phyloP scores from a whole-genome alignment of 2,329 filamentous ascomycete species.

The Cryoendolithus antarcticus region DNA sequence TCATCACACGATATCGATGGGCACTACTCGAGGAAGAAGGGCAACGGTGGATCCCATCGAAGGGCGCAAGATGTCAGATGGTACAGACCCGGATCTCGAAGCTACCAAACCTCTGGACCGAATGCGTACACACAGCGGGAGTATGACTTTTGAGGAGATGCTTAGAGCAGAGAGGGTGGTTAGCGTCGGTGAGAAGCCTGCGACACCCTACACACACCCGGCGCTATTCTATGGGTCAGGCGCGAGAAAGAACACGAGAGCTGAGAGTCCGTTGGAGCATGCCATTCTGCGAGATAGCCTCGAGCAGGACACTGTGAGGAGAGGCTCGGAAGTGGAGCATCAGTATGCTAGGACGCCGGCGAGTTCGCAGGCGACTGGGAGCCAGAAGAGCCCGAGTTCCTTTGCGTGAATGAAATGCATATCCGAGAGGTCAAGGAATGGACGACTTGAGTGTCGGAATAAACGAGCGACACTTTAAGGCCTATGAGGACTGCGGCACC shows the following conservation, averaged over 20 bases:
- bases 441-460: too few relatives aligned
- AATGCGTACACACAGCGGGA: not conserved
- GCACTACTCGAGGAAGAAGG: too few relatives aligned
- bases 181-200: constrained; percentile 3
- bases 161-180: constrained; percentile 5
- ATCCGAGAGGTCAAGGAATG: too few relatives aligned
- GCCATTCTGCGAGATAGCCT: constrained; percentile 1
- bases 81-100: too few relatives aligned
- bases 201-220: constrained; percentile 10
- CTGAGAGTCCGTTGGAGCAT: not conserved
- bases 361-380: constrained; percentile 1
- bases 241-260: not conserved
- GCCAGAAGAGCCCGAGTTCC: too few relatives aligned
- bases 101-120: not conserved
- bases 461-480: too few relatives aligned
- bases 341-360: constrained; percentile 3
- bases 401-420: too few relatives aligned
- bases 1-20: too few relatives aligned
- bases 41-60: too few relatives aligned
- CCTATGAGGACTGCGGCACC: too few relatives aligned
- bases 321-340: constrained; percentile 2
- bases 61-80: too few relatives aligned
- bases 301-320: not conserved
- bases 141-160: constrained; percentile 10
- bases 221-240: constrained; percentile 8